These are phyloP conservation scores for Babesia gibsoni DNA, from an alignment of 169 alveolate genomes.

Conservation along the genomic window DNA sequence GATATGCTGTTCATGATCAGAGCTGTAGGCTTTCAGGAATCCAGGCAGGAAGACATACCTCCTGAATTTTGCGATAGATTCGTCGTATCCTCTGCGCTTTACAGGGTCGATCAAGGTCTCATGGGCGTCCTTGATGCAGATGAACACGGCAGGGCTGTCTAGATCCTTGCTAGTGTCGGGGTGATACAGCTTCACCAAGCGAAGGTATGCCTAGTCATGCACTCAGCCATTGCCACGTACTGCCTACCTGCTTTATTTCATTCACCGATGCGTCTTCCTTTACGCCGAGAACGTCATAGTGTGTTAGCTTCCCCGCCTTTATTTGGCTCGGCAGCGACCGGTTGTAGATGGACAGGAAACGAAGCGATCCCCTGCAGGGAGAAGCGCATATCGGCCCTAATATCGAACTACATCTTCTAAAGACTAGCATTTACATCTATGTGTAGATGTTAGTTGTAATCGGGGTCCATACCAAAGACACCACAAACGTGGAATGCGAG, in stretches of 20 bases:
- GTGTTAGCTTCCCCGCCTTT: constrained; percentile 43
- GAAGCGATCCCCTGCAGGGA: not conserved
- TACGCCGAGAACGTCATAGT: constrained; percentile 54
- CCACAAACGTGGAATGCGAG: no score
- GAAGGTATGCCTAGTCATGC: constrained; percentile 47
- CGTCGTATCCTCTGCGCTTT: constrained; percentile 33
- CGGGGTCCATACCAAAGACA: no score
- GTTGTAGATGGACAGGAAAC: constrained; percentile 12
- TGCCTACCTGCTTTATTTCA: constrained; percentile 36
- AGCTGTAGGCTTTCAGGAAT: no score
- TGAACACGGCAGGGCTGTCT: constrained; percentile 34
- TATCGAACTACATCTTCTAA: not conserved
- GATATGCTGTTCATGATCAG: not conserved
- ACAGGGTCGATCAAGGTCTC: constrained; percentile 32
- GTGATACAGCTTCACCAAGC: constrained; percentile 53
- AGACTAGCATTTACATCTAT: not conserved
- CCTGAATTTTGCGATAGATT: not conserved
- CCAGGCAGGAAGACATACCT: not conserved
- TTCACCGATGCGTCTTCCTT: constrained; percentile 7
- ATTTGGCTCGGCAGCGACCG: constrained; percentile 1
- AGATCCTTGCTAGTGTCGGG: constrained; percentile 44
- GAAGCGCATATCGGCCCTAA: not conserved
- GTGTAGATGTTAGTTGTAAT: no score
- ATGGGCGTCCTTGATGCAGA: constrained; percentile 61
- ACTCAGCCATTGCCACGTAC: no score